phyloP scores from a whole-genome alignment of 2,329 filamentous ascomycete genomes.

The Cryphonectria japonica region DNA sequence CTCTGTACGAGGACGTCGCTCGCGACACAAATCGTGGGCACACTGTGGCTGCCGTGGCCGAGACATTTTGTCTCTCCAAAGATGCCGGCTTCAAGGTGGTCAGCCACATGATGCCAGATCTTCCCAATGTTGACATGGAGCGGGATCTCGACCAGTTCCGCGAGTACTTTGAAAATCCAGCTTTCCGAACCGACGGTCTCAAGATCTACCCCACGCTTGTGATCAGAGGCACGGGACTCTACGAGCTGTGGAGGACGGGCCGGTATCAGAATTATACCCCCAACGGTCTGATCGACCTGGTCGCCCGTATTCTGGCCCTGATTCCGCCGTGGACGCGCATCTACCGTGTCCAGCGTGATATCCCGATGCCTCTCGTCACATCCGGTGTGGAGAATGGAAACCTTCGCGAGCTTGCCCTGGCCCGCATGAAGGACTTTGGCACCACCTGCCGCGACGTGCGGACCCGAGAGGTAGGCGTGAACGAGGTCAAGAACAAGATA shows the following conservation, averaged over 20 bases:
- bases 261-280: slow-evolving; percentile 99
- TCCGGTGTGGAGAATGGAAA: slow-evolving; percentile 98
- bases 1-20: slow-evolving; percentile 97
- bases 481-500: slow-evolving; percentile 99
- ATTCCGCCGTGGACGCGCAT: slow-evolving; percentile 98
- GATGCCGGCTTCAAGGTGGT: slow-evolving; percentile 99
- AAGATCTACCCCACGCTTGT: slow-evolving; percentile 99
- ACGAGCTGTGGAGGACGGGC: slow-evolving; percentile 96
- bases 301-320: slow-evolving; percentile 92
- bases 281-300: slow-evolving; percentile 92
- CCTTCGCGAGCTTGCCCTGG: slow-evolving; percentile 86
- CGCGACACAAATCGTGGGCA: slow-evolving; percentile 96
- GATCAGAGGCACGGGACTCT: slow-evolving; percentile 92
- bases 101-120: slow-evolving; percentile 99
- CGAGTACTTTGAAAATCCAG: slow-evolving; percentile 97
- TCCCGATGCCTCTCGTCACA: slow-evolving; percentile 99
- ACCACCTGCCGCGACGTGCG: slow-evolving; percentile 95
- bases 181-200: slow-evolving; percentile 92
- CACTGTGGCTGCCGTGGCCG: slow-evolving; percentile 91
- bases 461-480: slow-evolving; percentile 95
- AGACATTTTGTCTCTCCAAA: slow-evolving; percentile 96
- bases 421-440: slow-evolving; percentile 99
- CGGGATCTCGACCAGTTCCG: slow-evolving; percentile 95
- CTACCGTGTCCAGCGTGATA: slow-evolving; percentile 97
- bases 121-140: slow-evolving; percentile 98